phyloP scores from a whole-genome alignment of 306 rosid genomes.

The Arachis hypogaea region DNA sequence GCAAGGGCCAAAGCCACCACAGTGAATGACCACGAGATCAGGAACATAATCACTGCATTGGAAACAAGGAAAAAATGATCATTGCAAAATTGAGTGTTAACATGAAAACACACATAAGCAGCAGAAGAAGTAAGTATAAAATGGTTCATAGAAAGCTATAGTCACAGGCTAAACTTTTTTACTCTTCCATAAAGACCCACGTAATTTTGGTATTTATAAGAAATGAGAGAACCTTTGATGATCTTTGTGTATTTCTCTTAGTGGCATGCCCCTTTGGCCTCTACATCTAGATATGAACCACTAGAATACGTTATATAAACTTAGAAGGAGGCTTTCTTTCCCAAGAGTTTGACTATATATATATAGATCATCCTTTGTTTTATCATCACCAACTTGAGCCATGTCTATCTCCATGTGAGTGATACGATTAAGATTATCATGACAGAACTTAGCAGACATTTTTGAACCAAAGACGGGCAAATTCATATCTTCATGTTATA shows the following conservation, averaged over 20 bases:
- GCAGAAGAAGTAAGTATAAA: constrained; percentile 28
- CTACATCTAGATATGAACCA: not conserved
- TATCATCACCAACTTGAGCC: not conserved
- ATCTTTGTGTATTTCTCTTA: not conserved
- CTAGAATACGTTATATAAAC: not conserved
- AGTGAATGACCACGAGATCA: constrained; percentile 98
- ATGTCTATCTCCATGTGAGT: not conserved
- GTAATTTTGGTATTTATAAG: not conserved
- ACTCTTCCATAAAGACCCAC: not conserved
- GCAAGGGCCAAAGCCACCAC: constrained; percentile 94
- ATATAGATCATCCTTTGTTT: not conserved
- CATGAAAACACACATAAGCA: not conserved
- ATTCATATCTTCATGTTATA: not conserved
- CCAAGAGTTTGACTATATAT: not conserved
- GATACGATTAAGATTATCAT: not conserved
- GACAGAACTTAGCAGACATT: not conserved
- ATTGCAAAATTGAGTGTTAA: constrained; percentile 28
- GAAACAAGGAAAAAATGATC: constrained; percentile 38
- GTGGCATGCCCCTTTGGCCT: not conserved
- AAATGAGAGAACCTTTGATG: not conserved
- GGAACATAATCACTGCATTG: constrained; percentile 94
- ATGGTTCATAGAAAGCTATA: constrained; percentile 19
- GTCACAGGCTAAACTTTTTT: not conserved
- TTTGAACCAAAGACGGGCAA: not conserved
- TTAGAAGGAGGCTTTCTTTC: not conserved